Evolutionary conservation across 1,284 basidiomycete species (phyloP).

Genomic region (Chalciporus piperatoides): DNA sequence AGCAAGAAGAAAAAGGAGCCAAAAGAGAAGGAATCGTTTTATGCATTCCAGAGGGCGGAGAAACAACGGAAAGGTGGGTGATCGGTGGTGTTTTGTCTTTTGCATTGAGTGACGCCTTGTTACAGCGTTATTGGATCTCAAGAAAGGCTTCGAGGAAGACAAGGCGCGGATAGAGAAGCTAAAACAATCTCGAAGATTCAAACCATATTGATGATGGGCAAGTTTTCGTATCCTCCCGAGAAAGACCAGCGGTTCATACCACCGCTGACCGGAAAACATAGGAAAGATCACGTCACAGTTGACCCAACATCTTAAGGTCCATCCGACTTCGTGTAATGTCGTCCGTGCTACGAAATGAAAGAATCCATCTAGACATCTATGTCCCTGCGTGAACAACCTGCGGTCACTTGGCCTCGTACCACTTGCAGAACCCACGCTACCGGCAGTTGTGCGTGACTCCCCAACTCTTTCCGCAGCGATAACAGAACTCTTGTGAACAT

Average conservation of each 20-base stretch:
- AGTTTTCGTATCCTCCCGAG: background rate
- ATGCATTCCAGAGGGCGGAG: constrained; percentile 86
- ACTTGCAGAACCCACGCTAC: background rate
- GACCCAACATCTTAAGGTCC: background rate
- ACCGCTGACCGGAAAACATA: background rate
- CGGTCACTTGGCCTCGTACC: background rate
- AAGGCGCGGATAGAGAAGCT: constrained; percentile 83
- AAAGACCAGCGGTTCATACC: background rate
- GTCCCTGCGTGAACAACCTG: background rate
- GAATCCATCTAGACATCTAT: background rate
- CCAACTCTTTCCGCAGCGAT: constrained; percentile 37
- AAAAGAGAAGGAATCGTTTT: constrained; percentile 75
- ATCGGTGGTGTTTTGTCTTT: background rate
- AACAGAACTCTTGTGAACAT: constrained; percentile 42
- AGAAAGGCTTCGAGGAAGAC: constrained; percentile 81
- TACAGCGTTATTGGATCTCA: constrained; percentile 60
- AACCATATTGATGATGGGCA: constrained; percentile 60
- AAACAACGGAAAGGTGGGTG: constrained; percentile 76
- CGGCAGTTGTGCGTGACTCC: constrained; percentile 23
- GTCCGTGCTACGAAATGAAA: background rate
- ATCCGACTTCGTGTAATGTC: background rate
- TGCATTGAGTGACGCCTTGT: background rate
- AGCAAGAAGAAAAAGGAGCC: constrained; percentile 59
- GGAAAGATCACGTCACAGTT: background rate
- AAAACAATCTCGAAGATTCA: constrained; percentile 76